Conservation (phyloP, 192 early-diverging fungal species). For the Coemansia sp. region DNA sequence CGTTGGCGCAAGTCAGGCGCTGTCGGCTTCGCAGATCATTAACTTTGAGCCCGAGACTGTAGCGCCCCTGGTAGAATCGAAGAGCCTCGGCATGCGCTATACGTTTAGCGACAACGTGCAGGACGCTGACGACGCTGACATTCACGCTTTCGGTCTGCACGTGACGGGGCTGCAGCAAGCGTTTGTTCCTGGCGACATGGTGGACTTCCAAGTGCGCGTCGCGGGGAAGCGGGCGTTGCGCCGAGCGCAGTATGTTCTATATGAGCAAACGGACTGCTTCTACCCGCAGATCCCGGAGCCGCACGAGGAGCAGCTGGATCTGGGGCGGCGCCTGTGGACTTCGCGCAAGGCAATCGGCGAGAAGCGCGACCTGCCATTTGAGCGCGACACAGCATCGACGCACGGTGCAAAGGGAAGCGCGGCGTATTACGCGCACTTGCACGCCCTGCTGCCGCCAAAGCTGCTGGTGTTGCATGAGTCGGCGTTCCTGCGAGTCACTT, state of each 20-base stretch:
- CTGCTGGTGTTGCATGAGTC: conserved; percentile 33
- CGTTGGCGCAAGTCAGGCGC: background rate
- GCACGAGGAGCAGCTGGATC: conserved; percentile 47
- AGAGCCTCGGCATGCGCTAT: conserved; percentile 3
- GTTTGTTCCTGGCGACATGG: conserved; percentile 37
- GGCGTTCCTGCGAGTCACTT: conserved; percentile 33
- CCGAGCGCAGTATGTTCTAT: conserved; percentile 21
- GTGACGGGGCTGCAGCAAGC: conserved; percentile 39
- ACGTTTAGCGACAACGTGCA: conserved; percentile 40
- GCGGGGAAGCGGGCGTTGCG: conserved; percentile 30
- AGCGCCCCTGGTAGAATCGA: conserved; percentile 6
- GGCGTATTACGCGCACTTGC: conserved; percentile 36
- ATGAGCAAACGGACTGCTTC: conserved; percentile 52
- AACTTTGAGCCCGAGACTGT: conserved; percentile 44
- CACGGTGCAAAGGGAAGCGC: conserved; percentile 2
- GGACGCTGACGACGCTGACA: conserved; percentile 9
- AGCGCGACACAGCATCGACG: conserved; percentile 32
- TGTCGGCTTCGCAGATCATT: conserved; percentile 27
- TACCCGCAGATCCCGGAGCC: conserved; percentile 44
- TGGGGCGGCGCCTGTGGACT: conserved; percentile 46
- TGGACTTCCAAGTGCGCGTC: conserved; percentile 39
- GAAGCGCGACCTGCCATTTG: conserved; percentile 28
- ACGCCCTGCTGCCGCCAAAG: conserved; percentile 16
- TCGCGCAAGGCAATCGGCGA: conserved; percentile 13
- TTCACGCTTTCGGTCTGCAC: background rate